Evolutionary conservation across 768 basidiomycete species (phyloP), one percentile per base, ranked within the genome.

Genomic region (Lentinus tigrinus): DNA sequence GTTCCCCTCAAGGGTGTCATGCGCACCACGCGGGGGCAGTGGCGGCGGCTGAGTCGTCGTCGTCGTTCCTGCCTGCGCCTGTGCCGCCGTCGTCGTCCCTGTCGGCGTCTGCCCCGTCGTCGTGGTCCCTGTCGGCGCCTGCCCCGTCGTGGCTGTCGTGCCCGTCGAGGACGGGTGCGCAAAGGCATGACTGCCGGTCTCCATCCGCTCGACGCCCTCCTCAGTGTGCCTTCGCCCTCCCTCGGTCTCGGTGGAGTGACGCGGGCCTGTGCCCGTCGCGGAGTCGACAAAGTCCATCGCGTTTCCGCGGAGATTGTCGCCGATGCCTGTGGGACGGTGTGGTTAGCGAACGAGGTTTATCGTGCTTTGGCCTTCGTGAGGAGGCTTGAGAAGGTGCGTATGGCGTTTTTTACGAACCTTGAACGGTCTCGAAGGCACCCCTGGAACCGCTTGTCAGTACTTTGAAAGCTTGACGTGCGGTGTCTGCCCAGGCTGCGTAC

Each of bases 261-360:
- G 56, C 7, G 21, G 37, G n/a, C 37, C 26, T 7, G 65, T 63
- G 31, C 65, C 65, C 11, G 62, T 61, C 10, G 62, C 60, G 34
- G 61, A 39, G 55, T 65, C 65, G 47, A 60, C 60, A 21, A 65
- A 65, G 54, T 65, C 65, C 59, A 65, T 58, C 13, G 60, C 57
- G 46, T 61, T 61, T 4, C 62, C 62, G 52, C 65, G 62, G 47
- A 65, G 55, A 36, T 17, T 48, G 46, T 65, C 39, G 5, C 65
- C 62, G 31, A 60, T 50, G 6, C 65, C 64, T 65, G 61, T 23
- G 21, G 1, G 16, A 21, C 2, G 14, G 19, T 13, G 10, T 44
- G 16, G 23, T 48, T 2, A 26, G 24, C 34, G 2, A 2, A 23
- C 0, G 27, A 23, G 3, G 24, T 24, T 13, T n/a, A n/a, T n/a